Percentiles rank a stretch among this genome's conserved stretches.
Conservation (phyloP, 495 filamentous ascomycete species). For the Aspergillus sclerotiicarbonarius region DNA sequence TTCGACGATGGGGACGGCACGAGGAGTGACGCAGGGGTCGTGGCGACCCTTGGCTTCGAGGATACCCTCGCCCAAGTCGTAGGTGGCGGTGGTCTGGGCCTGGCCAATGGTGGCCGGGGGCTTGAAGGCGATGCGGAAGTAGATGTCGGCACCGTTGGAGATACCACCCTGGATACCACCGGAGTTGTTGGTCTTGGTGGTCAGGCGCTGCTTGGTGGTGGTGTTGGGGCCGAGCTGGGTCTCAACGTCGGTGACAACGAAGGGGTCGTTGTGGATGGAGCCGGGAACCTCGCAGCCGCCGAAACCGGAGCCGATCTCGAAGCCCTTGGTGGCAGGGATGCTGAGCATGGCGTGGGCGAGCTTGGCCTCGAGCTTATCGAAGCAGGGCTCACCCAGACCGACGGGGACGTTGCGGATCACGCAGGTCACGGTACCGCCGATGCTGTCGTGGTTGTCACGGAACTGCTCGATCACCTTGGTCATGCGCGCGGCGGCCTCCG, state of each 20-base stretch:
- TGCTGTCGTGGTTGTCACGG: slow-evolving; percentile 79
- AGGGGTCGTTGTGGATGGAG: slow-evolving; percentile 91
- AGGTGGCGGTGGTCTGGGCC: slow-evolving; percentile 81
- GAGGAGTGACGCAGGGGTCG: slow-evolving; percentile 92
- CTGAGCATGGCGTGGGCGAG: slow-evolving; percentile 96
- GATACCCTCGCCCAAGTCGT: slow-evolving; percentile 69
- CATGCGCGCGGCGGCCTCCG: slow-evolving; percentile 65
- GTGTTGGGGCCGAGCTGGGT: slow-evolving; percentile 29
- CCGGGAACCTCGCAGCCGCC: slow-evolving; percentile 84
- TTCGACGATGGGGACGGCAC: slow-evolving; percentile 95
- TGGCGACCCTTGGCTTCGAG: slow-evolving; percentile 94
- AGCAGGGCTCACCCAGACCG: slow-evolving; percentile 90
- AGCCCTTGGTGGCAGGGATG: slow-evolving; percentile 95
- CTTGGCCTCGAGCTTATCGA: slow-evolving; percentile 94
- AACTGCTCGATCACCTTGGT: slow-evolving; percentile 75
- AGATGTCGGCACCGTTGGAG: slow-evolving; percentile 89
- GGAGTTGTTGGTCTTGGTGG: slow-evolving; percentile 93
- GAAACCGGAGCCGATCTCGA: slow-evolving; percentile 95
- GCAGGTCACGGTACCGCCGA: slow-evolving; percentile 94
- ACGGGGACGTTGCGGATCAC: slow-evolving; percentile 87
- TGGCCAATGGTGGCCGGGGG: slow-evolving; percentile 93
- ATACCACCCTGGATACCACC: slow-evolving; percentile 97
- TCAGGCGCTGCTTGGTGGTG: slow-evolving; percentile 56
- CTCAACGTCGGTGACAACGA: slow-evolving; percentile 57
- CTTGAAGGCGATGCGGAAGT: slow-evolving; percentile 96